phyloP scores from a whole-genome alignment of 2,329 filamentous ascomycete species.

The Podosphaera aphanis region DNA sequence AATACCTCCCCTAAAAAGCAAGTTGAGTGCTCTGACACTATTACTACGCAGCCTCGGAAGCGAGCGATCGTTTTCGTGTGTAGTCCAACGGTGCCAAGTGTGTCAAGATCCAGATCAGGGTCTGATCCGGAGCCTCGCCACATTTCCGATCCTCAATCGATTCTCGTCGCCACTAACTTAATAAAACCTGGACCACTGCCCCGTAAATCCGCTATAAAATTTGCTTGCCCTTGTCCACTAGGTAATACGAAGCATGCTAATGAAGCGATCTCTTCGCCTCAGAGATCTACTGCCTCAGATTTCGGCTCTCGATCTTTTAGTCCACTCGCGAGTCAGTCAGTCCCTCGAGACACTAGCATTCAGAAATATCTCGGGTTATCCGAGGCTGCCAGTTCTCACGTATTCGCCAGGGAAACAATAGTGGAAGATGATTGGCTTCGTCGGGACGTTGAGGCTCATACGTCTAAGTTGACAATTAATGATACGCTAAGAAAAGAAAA shows the following conservation, averaged over 20 bases:
- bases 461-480: constrained; percentile 58
- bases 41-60: constrained; percentile 49
- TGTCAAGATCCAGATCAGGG: background rate
- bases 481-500: constrained; percentile 84
- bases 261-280: constrained; percentile 2
- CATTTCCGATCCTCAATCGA: constrained; percentile 14
- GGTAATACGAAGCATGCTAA: background rate
- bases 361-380: constrained; percentile 13
- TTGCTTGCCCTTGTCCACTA: constrained; percentile 42
- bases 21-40: constrained; percentile 33
- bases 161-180: constrained; percentile 14
- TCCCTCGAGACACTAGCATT: constrained; percentile 3
- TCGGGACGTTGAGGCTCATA: constrained; percentile 30
- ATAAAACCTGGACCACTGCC: constrained; percentile 18
- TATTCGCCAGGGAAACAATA: constrained; percentile 65
- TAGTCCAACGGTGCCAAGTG: constrained; percentile 27
- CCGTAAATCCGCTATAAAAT: constrained; percentile 48
- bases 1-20: constrained; percentile 22
- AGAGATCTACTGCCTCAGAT: constrained; percentile 1
- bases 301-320: background rate
- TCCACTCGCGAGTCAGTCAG: background rate
- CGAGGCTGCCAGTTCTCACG: constrained; percentile 52
- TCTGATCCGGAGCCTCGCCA: constrained; percentile 18
- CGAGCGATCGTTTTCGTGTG: constrained; percentile 88
- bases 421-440: constrained; percentile 80